A percentile compares a stretch with the other conserved stretches of the same genome.
phyloP scores from a whole-genome alignment of 495 filamentous ascomycete genomes.

The Lepraria neglecta region DNA sequence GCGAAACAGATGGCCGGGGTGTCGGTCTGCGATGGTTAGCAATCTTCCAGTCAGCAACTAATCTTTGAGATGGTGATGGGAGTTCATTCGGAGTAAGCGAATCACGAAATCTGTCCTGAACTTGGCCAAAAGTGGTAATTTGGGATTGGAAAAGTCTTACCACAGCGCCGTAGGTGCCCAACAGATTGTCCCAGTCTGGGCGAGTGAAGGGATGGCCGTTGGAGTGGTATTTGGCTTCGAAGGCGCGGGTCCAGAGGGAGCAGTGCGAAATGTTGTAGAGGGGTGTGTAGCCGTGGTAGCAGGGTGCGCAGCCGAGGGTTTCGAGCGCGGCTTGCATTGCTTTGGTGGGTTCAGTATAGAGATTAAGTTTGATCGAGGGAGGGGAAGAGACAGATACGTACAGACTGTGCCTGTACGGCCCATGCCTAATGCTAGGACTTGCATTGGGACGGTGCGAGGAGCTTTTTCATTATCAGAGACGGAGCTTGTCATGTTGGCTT shows the following conservation, averaged over 20 bases:
- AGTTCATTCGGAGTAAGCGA: no score
- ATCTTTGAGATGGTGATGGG: no score
- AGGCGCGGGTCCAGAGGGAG: slow-evolving; percentile 46
- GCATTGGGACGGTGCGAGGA: slow-evolving; percentile 55
- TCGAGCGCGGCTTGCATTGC: slow-evolving; percentile 28
- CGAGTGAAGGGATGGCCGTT: slow-evolving; percentile 38
- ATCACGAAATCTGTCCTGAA: no score
- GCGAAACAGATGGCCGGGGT: slow-evolving; percentile 45
- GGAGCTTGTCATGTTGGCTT: no score
- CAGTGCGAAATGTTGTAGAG: slow-evolving; percentile 35
- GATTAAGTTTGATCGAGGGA: not conserved
- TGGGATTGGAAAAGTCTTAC: no score
- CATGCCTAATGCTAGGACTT: slow-evolving; percentile 37
- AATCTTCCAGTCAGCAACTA: no score
- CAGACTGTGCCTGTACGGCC: slow-evolving; percentile 24
- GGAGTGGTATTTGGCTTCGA: slow-evolving; percentile 45
- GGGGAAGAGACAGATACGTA: not conserved
- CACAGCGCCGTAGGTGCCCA: slow-evolving; percentile 39
- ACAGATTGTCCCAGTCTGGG: slow-evolving; percentile 48
- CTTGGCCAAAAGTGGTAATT: no score
- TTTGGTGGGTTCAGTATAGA: not conserved
- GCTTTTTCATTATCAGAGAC: no score
- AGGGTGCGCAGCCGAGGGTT: slow-evolving; percentile 23
- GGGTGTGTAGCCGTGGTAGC: slow-evolving; percentile 23
- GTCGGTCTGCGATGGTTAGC: no score